phyloP scores from a whole-genome alignment of 2,329 filamentous ascomycete species.

The Keithomyces neogunnii region DNA sequence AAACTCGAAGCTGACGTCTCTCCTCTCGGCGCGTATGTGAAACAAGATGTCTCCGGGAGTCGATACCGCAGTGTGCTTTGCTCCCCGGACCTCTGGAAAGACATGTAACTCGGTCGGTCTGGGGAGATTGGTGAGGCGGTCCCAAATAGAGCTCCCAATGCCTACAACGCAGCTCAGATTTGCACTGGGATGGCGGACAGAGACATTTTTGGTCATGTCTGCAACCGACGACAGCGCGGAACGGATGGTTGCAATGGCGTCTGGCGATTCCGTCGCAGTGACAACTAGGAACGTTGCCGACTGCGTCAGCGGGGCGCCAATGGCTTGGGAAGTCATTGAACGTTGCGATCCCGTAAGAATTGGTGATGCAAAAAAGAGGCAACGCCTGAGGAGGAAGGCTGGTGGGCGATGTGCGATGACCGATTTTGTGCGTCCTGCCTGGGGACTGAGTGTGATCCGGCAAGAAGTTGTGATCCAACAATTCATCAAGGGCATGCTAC shows the following conservation, averaged over 20 bases:
- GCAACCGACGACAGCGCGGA: conserved; percentile 34
- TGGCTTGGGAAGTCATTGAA: conserved; percentile 23
- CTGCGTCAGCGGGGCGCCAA: conserved; percentile 42
- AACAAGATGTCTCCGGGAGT: conserved; percentile 50
- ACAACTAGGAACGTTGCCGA: conserved; percentile 47
- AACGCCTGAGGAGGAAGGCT: too few species aligned
- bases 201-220: conserved; percentile 42
- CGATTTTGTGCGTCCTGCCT: too few species aligned
- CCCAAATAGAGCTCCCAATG: conserved; percentile 45
- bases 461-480: too few species aligned
- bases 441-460: too few species aligned
- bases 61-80: conserved; percentile 40
- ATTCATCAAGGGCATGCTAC: too few species aligned
- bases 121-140: conserved; percentile 31
- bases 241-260: conserved; percentile 31
- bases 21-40: conserved; percentile 48
- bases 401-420: too few species aligned
- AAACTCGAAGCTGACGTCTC: conserved; percentile 50
- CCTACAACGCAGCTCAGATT: conserved; percentile 44
- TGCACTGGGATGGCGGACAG: conserved; percentile 36
- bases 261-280: conserved; percentile 23
- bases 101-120: conserved; percentile 43
- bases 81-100: conserved; percentile 38
- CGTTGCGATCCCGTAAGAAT: too few species aligned
- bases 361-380: too few species aligned